These are phyloP conservation scores for Kentomonas sorsogonicus DNA, from an alignment of 208 protist genomes.

Conservation along the genomic window DNA sequence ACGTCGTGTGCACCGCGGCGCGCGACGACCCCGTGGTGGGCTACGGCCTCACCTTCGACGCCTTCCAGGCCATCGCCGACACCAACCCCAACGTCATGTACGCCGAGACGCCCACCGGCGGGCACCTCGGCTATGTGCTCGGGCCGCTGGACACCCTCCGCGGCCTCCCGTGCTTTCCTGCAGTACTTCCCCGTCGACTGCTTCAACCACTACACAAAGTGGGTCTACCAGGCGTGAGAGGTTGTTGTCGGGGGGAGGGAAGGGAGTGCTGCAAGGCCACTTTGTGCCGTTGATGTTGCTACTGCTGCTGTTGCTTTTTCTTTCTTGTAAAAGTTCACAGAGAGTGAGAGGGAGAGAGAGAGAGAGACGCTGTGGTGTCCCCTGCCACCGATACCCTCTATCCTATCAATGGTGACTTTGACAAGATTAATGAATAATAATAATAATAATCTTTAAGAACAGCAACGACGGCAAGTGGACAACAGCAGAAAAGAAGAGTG, in stretches of 20 bases:
- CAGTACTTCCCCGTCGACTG: conserved; percentile 25
- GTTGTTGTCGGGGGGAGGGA: not conserved
- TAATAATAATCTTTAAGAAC: not conserved
- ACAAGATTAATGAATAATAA: not conserved
- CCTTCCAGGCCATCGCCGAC: too few species aligned
- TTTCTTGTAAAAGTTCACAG: conserved; percentile 3
- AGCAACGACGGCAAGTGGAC: not conserved
- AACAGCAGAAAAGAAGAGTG: not conserved
- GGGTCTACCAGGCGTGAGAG: not conserved
- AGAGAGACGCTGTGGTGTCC: not conserved
- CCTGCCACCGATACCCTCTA: not conserved
- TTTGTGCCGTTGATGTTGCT: not conserved
- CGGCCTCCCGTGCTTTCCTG: conserved; percentile 13
- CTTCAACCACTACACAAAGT: conserved; percentile 9
- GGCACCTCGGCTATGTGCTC: conserved; percentile 47
- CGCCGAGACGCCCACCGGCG: conserved; percentile 48
- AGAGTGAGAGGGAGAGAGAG: not conserved
- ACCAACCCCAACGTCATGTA: conserved; percentile 33
- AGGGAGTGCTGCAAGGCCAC: not conserved
- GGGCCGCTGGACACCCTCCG: conserved; percentile 26
- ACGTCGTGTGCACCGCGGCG: conserved; percentile 35
- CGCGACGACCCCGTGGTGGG: conserved; percentile 41
- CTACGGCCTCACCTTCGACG: conserved; percentile 13
- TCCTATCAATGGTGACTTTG: not conserved
- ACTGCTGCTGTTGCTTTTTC: conserved; percentile 2